Evolutionary conservation across 148 eudicot genomes (phyloP), one percentile per base, ranked within the genome.

Genomic region (Amaranthus hypochondriacus): DNA sequence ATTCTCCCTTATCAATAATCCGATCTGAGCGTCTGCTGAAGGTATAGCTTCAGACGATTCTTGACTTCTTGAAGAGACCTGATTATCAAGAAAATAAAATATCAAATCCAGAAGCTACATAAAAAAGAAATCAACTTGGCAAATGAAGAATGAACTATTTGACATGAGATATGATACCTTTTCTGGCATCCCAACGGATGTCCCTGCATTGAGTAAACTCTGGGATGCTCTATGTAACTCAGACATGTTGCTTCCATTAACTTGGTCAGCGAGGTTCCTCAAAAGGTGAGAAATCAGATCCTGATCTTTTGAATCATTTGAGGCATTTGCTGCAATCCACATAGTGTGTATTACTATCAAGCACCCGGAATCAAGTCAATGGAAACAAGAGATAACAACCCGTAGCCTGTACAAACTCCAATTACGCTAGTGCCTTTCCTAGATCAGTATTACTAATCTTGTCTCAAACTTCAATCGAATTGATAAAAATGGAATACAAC

Each of bases 211-310:
- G 55, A 75, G 88, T 78, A 82, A 76, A 68, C 77, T 78, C 81
- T 78, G 88, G 69, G 97, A 75, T 75, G 86, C 88, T 72, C 81
- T 78, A 62, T 75, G 71, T 72, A 81, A 70, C 66, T 82, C 87
- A 77, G 82, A 73, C 64, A 78, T 52, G 69, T 79, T 87, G 68
- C 74, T 81, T 64, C 84, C 89, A 79, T 74, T 78, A 44, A 56
- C 73, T 71, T 84, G 68, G 70, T 86, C 88, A 78, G 91, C 83
- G 81, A 93, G 87, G 80, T 85, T 92, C 74, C 76, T 83, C 84
- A 95, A 73, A 63, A 95, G 81, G 81, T 92, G 96, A 76, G 96
- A 86, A 18, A 95, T 83, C 72, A 90, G 81, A 81, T 95, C 96
- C 78, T 92, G 93, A 84, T 86, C 93, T 58, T 84, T 84, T 61